These are phyloP conservation scores for Pseudocercospora fuligena DNA, from an alignment of 2,329 filamentous ascomycete genomes.

Conservation along the genomic window DNA sequence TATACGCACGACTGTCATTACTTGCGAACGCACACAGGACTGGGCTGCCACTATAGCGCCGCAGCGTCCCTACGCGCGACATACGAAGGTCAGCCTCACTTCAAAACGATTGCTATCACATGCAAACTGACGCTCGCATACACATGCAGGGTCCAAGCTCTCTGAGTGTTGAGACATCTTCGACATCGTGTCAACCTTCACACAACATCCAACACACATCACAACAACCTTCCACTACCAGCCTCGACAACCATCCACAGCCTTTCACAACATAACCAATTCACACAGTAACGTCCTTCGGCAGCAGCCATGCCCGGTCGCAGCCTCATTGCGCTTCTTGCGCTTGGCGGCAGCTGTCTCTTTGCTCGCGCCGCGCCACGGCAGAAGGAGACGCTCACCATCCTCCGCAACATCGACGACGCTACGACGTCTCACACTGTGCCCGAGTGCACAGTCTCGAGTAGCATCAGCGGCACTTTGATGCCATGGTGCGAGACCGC, in stretches of 20 bases:
- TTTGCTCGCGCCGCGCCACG: background rate
- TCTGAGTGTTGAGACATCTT: background rate
- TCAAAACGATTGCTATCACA: background rate
- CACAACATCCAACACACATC: background rate
- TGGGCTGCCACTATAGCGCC: background rate
- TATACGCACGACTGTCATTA: background rate
- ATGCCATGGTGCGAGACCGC: background rate
- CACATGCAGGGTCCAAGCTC: constrained; percentile 1
- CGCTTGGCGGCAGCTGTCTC: background rate
- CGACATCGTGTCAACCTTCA: background rate
- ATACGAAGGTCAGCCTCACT: background rate
- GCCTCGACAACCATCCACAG: too few species aligned
- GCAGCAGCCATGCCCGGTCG: background rate
- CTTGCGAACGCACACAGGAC: background rate
- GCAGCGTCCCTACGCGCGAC: background rate
- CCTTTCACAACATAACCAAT: background rate
- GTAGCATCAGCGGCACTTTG: background rate
- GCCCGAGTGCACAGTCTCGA: background rate
- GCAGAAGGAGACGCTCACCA: background rate
- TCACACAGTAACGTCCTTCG: background rate
- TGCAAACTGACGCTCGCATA: background rate
- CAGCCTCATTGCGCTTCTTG: background rate
- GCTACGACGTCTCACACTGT: background rate
- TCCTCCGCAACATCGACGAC: background rate
- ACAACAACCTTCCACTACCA: background rate